Conservation (phyloP, 306 rosid genomes). For the Cotoneaster glaucophyllus region DNA sequence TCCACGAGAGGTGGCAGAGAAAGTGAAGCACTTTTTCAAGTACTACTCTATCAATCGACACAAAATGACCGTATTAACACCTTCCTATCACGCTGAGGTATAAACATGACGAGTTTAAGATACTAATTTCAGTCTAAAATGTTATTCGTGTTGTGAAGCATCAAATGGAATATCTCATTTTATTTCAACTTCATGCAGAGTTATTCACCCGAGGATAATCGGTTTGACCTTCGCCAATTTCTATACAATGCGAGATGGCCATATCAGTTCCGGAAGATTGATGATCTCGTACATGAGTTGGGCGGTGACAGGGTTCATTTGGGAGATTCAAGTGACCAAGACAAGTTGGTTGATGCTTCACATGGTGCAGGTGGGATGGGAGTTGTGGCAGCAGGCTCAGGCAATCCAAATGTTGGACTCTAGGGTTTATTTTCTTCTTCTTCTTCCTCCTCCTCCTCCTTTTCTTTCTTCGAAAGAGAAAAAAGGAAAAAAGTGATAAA, state of each 20-base stretch:
- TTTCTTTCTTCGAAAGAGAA: background rate
- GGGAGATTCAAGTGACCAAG: slow-evolving; percentile 36
- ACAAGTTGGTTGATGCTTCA: slow-evolving; percentile 28
- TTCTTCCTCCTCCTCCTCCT: background rate
- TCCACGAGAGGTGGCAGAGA: slow-evolving; percentile 85
- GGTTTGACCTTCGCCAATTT: slow-evolving; percentile 88
- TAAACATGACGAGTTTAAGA: slow-evolving; percentile 18
- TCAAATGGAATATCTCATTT: background rate
- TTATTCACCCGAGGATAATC: slow-evolving; percentile 91
- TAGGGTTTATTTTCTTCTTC: background rate
- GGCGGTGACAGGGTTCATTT: slow-evolving; percentile 40
- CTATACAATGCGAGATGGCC: slow-evolving; percentile 92
- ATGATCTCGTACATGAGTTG: slow-evolving; percentile 57
- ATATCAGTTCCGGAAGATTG: slow-evolving; percentile 80
- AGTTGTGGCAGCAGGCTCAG: slow-evolving; percentile 89
- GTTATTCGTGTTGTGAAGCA: background rate
- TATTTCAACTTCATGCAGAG: slow-evolving; percentile 41
- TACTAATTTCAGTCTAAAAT: background rate
- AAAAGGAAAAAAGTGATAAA: background rate
- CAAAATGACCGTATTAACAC: slow-evolving; percentile 87
- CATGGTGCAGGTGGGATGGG: slow-evolving; percentile 74
- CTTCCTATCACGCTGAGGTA: slow-evolving; percentile 98
- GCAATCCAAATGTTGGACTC: slow-evolving; percentile 80
- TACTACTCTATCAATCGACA: slow-evolving; percentile 89
- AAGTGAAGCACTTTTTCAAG: slow-evolving; percentile 91